Conservation (phyloP, 2,329 filamentous ascomycete species). For the Endocalyx cinctus region DNA sequence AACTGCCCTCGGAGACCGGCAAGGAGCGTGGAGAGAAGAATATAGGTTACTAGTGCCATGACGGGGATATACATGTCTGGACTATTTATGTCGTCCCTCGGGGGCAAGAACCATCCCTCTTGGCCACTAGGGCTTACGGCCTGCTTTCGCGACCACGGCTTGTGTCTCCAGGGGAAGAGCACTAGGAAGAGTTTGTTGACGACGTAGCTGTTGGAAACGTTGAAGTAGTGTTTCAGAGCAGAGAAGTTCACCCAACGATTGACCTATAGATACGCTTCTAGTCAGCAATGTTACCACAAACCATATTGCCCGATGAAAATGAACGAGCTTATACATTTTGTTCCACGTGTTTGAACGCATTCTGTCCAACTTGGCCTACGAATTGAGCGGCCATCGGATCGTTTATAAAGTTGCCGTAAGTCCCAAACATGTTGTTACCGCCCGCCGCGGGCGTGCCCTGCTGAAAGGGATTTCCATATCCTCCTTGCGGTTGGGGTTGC, state of each 20-base stretch:
- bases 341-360: constrained; percentile 87
- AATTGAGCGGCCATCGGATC: constrained; percentile 87
- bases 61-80: constrained; percentile 97
- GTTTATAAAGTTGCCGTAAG: constrained; percentile 90
- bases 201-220: constrained; percentile 96
- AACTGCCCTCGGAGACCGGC: constrained; percentile 88
- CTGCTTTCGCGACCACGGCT: constrained; percentile 93
- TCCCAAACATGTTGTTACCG: constrained; percentile 58
- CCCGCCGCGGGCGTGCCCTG: constrained; percentile 47
- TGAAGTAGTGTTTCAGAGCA: constrained; percentile 97
- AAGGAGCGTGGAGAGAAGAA: constrained; percentile 85
- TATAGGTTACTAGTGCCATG: constrained; percentile 97
- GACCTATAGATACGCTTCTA: constrained; percentile 32
- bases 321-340: constrained; percentile 69
- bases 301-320: not conserved
- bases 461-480: constrained; percentile 71
- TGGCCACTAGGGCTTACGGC: constrained; percentile 64
- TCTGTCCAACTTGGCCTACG: constrained; percentile 90
- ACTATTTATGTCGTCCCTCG: constrained; percentile 92
- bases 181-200: constrained; percentile 89
- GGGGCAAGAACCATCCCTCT: constrained; percentile 78
- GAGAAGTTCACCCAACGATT: constrained; percentile 82
- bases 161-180: constrained; percentile 95
- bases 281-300: no score
- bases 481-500: constrained; percentile 62